phyloP scores from a whole-genome alignment of 306 rosid genomes.

The Dalbergia cultrata region DNA sequence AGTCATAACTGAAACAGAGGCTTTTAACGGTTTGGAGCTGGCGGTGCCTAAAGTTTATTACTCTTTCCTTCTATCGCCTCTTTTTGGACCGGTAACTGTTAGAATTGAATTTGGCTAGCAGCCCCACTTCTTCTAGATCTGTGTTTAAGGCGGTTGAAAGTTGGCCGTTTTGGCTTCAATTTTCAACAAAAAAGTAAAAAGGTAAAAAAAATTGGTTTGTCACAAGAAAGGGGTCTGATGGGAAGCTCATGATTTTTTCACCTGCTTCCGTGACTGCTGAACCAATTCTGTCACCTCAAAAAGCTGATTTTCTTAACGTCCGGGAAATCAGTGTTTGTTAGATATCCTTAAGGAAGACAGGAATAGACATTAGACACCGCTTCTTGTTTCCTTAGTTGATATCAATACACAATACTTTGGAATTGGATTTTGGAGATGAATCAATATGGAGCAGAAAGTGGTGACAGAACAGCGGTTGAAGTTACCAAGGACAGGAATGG shows the following conservation, averaged over 20 bases:
- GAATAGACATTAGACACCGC: constrained; percentile 36
- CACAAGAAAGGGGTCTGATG: constrained; percentile 51
- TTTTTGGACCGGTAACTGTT: constrained; percentile 10
- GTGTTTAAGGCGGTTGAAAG: constrained; percentile 46
- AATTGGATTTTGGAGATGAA: constrained; percentile 52
- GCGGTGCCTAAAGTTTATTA: constrained; percentile 24
- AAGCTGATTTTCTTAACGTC: constrained; percentile 36
- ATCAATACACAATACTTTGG: constrained; percentile 37
- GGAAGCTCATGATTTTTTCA: constrained; percentile 51
- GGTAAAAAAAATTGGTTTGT: constrained; percentile 58
- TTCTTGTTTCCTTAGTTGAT: constrained; percentile 46
- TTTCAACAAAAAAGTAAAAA: not conserved
- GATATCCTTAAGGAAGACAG: constrained; percentile 39
- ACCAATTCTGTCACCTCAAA: constrained; percentile 29
- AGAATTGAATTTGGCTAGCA: not conserved
- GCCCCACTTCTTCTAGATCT: constrained; percentile 8
- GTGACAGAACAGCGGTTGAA: constrained; percentile 55
- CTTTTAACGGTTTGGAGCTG: constrained; percentile 35
- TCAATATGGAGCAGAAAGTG: constrained; percentile 54
- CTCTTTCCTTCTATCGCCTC: not conserved
- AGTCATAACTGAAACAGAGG: constrained; percentile 29
- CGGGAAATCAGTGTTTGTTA: constrained; percentile 31
- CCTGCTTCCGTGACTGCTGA: constrained; percentile 46
- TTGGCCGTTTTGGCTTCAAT: constrained; percentile 59
- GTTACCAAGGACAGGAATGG: constrained; percentile 69